Percentiles rank a stretch among this genome's conserved stretches.
Evolutionary conservation across 345 rosid genomes (phyloP).

Genomic region (Eucalyptus guilfoylei): DNA sequence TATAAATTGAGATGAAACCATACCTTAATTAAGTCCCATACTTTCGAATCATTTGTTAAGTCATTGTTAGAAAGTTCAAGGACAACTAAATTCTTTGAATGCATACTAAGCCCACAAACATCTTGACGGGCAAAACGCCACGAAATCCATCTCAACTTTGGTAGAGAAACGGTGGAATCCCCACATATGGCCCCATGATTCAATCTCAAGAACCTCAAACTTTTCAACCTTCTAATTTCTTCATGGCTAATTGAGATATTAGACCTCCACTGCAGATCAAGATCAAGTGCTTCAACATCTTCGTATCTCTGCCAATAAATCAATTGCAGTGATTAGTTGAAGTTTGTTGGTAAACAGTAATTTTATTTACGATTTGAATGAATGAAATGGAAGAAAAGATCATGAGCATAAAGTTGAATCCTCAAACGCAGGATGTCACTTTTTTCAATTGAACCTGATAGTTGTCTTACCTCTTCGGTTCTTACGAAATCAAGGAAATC

Average conservation of each 20-base stretch:
- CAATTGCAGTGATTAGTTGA: neutral
- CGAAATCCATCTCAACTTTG: neutral
- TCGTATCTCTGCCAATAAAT: neutral
- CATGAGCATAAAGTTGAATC: neutral
- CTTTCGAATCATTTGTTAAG: accelerated
- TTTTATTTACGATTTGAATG: too few species aligned
- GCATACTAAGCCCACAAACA: too few species aligned
- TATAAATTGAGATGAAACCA: too few species aligned
- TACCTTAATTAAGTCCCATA: neutral
- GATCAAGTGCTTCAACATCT: neutral
- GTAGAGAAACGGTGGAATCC: neutral
- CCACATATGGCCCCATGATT: accelerated
- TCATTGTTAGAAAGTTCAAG: accelerated
- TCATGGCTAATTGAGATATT: too few species aligned
- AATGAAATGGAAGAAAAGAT: too few species aligned
- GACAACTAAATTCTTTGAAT: neutral
- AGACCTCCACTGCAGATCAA: neutral
- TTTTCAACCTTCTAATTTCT: too few species aligned
- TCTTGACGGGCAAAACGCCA: neutral
- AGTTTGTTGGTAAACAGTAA: too few species aligned
- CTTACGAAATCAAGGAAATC: neutral
- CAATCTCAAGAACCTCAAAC: too few species aligned
- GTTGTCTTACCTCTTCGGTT: neutral
- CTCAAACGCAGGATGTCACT: too few species aligned
- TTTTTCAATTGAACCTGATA: accelerated